Evolutionary conservation across 2,329 filamentous ascomycete species (phyloP), one percentile per base, ranked within the genome.

Genomic region (Cercospora zeae-maydis): DNA sequence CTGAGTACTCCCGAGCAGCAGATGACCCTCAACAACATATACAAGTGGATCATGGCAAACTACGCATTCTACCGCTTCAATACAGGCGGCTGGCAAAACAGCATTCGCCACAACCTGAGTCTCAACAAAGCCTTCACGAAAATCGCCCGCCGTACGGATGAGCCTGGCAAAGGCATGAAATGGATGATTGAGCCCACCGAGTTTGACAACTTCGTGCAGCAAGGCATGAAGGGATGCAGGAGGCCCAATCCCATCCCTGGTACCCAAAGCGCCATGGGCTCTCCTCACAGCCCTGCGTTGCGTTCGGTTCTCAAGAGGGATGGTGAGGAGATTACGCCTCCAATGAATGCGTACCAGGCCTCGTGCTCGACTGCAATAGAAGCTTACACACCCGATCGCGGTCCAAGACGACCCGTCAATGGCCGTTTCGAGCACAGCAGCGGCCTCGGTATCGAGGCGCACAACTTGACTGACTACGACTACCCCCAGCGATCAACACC

Each of bases 91-190:
- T 99, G 96, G 96, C 95, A 97, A 86, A 99, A 99, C 75, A 97
- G 92, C 0, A 99, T 99, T 69, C 88, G 95, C 11, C 95, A 99
- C 75, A 99, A 99, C 71, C 78, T 99, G 13, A 98, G 95, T 0
- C 79, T 99, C 45, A 98, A 96, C 76, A 96, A 97, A 75, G 87
- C 89, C 0, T 99, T 99, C 73, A 88, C 92, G 70, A 99, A 99
- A 76, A 90, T 96, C 8, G 90, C 95, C 2, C 88, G 95, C 52
- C 88, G 91, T 14, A 96, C 92, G 0, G 92, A 98, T 70, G 95
- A 99, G 75, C 95, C 95, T 21, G 95, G 95, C 11, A 99, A 99
- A 76, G 95, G 95, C 30, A 98, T 97, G 92, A 98, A 98, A 75
- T 99, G 95, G 95, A 91, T 93, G 77, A 93, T 99, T 72, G 87